phyloP scores from a whole-genome alignment of 1,284 basidiomycete species.

The Hemileia vastatrix region DNA sequence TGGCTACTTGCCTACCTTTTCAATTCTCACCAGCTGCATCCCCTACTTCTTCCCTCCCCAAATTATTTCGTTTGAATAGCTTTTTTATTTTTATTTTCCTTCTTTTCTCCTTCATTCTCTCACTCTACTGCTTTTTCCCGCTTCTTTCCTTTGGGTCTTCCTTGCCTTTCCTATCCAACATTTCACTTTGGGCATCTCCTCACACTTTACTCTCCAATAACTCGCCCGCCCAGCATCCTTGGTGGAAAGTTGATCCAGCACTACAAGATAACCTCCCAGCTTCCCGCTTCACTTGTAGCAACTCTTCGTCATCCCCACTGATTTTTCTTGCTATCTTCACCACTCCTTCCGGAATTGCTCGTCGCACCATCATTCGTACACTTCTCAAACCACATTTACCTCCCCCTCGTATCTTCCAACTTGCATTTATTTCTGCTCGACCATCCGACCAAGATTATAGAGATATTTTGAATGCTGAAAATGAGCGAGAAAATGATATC shows the following conservation, averaged over 20 bases:
- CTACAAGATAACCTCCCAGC: not conserved
- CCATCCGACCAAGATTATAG: constrained; percentile 8
- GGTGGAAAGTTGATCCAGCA: not conserved
- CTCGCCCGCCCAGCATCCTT: too few species aligned
- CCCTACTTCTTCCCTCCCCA: too few species aligned
- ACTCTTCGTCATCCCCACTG: not conserved
- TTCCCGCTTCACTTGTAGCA: constrained; percentile 7
- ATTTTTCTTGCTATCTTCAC: constrained; percentile 17
- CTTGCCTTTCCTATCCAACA: too few species aligned
- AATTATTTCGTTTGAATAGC: too few species aligned
- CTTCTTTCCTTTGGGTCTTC: too few species aligned
- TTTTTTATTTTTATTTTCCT: too few species aligned
- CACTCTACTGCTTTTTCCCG: too few species aligned
- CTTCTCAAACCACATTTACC: constrained; percentile 8
- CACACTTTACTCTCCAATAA: too few species aligned
- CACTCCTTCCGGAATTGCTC: not conserved
- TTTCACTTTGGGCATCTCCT: too few species aligned
- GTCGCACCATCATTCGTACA: constrained; percentile 8
- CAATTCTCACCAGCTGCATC: too few species aligned
- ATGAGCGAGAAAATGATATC: not conserved
- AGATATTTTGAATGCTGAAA: constrained; percentile 11
- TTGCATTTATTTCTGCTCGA: constrained; percentile 14
- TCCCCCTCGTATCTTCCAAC: constrained; percentile 1
- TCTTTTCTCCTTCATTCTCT: too few species aligned
- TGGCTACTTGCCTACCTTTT: too few species aligned